Base-by-base conservation (phyloP, 441 rosid species). In the Geranium incanum region DNA sequence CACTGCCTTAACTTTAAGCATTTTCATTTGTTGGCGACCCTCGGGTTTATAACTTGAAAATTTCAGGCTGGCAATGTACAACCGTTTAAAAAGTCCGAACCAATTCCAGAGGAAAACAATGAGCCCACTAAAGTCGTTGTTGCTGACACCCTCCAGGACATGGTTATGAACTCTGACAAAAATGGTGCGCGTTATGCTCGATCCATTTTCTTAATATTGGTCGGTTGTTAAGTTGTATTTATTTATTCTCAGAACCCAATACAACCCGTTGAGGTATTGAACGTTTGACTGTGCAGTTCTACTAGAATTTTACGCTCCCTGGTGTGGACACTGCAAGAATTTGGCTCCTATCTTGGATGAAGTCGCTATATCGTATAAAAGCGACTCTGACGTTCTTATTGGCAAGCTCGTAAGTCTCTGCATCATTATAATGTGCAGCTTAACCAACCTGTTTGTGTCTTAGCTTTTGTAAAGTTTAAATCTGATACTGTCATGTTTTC, bases 241-340 rank as follows among this genome's bases (percentile, higher is more conserved):
- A 4, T 7, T 4, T 39, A 39, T 39, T 28, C 33, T 28, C 33
- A 28, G 33, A 28, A 28, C 33, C 33, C 33, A 28, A 28, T 28
- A 28, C 3, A 28, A 28, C 33, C 33, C 33, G 33, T 39, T 39
- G 43, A 39, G 43, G 8, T 39, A 39, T 39, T 39, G 43, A 7
- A 39, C 43, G 5, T 39, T 39, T 39, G 33, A 37, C 16, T 73
- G 5, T 84, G 83, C 90, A 95, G 99, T 95, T 69, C 81, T 95
- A 66, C 73, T 95, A 5, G 99, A 92, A 81, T 91, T 95, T 75
- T 95, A 95, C 72, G 98, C 99, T 64, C 98, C 98, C 0, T 90
- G 99, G 99, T 92, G 98, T 73, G 98, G 99, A 74, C 97, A 95
- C 76, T 92, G 98, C 90, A 83, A 92, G 74, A 81, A 86, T 38